phyloP scores from a whole-genome alignment of 257 asterid genomes.

The Thymus quinquecostatus region DNA sequence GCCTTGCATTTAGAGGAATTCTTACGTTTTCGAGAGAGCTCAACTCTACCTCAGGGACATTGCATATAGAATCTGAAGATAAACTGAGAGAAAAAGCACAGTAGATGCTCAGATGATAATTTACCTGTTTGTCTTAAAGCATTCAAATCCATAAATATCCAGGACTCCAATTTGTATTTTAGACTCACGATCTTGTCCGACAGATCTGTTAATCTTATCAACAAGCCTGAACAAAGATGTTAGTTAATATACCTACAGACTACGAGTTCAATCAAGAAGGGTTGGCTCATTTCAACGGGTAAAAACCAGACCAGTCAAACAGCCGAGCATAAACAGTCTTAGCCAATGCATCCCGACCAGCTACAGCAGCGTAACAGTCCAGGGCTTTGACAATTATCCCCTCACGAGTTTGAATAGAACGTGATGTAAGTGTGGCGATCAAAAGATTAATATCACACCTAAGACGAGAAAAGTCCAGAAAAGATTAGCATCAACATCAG shows the following conservation, averaged over 20 bases:
- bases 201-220: constrained; percentile 90
- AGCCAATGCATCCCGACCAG: constrained; percentile 98
- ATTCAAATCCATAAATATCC: constrained; percentile 98
- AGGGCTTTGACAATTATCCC: constrained; percentile 87
- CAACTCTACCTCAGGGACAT: constrained; percentile 4
- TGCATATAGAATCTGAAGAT: constrained; percentile 6
- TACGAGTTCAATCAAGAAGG: constrained; percentile 30
- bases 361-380: constrained; percentile 87
- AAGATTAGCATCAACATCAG: constrained; percentile 70
- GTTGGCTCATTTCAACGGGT: constrained; percentile 20
- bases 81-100: background rate
- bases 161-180: constrained; percentile 89
- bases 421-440: constrained; percentile 84
- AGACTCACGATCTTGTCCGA: constrained; percentile 94
- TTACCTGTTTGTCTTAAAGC: constrained; percentile 91
- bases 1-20: constrained; percentile 6
- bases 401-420: constrained; percentile 92
- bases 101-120: constrained; percentile 16
- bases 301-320: constrained; percentile 82
- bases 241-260: constrained; percentile 25
- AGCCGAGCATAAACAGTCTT: constrained; percentile 91
- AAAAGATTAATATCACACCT: constrained; percentile 89
- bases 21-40: constrained; percentile 11
- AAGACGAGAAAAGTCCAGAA: constrained; percentile 34
- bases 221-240: constrained; percentile 77